A percentile compares a stretch with the other conserved stretches of the same genome.
These are phyloP conservation scores for Colletotrichum scovillei DNA, from an alignment of 2,329 filamentous ascomycete genomes.

Conservation along the genomic window DNA sequence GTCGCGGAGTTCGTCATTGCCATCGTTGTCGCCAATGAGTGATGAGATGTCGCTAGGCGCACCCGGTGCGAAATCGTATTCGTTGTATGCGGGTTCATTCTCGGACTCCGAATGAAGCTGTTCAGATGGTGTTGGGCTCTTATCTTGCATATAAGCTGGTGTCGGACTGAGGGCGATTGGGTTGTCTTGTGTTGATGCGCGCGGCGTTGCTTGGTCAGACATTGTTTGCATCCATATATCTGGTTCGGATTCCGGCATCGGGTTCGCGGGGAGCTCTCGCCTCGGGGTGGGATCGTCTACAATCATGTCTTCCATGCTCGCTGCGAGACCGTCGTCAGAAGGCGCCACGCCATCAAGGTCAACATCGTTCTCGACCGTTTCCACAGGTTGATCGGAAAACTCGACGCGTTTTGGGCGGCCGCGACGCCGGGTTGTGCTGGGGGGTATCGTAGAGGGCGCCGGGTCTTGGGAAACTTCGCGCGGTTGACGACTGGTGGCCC, in stretches of 20 bases:
- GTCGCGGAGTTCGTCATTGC: constrained; percentile 38
- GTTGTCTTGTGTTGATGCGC: constrained; percentile 35
- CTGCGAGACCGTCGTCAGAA: constrained; percentile 31
- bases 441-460: constrained; percentile 17
- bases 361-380: constrained; percentile 39
- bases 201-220: constrained; percentile 52
- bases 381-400: constrained; percentile 33
- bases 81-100: constrained; percentile 20
- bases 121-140: constrained; percentile 27
- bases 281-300: constrained; percentile 44
- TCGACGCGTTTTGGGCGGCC: constrained; percentile 30
- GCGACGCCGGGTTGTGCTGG: constrained; percentile 8
- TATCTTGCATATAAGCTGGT: constrained; percentile 7
- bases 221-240: constrained; percentile 60
- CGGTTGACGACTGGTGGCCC: constrained; percentile 18
- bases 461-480: constrained; percentile 14
- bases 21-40: constrained; percentile 34
- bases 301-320: constrained; percentile 44
- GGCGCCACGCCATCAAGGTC: constrained; percentile 1
- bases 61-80: constrained; percentile 31
- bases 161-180: constrained; percentile 2
- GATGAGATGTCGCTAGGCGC: constrained; percentile 30
- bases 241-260: constrained; percentile 46
- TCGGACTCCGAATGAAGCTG: constrained; percentile 27
- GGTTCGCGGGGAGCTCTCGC: constrained; percentile 1